Base-by-base conservation (phyloP, 164 flowering plant species). In the Liriodendron chinense region DNA sequence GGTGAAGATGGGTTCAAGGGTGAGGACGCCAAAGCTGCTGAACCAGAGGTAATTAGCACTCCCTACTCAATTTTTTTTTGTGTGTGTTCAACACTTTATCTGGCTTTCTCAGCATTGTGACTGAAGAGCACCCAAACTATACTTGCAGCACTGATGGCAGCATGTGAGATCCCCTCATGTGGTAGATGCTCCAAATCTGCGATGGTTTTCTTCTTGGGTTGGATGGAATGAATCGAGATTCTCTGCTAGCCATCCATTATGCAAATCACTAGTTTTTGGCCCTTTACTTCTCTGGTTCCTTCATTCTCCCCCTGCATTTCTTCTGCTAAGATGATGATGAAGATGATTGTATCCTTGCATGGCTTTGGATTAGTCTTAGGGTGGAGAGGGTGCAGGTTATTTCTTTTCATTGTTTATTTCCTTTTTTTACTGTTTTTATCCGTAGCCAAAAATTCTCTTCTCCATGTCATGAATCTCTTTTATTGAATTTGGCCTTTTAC, bases 1-100 rank as follows among this genome's bases (percentile, higher is more conserved):
- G 90, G 87, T 78, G 95, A 91, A 50, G 92, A 89, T 10, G 84
- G 78, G 77, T 0, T 75, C 80, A 89, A 91, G 76, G 81, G 47
- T 34, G 94, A 91, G 65, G 91, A 91, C 59, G 56, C 85, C 72
- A 85, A 87, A 68, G 78, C 85, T 72, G 83, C 86, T 9, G 85
- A 80, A 68, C 77, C 87, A 13, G 88, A 84, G 86, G 89, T 84
- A 77, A 72, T 47, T 24, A 22, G 34, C 43, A 34, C 43, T 9
- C 14, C 14, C 14, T 3, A 14, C 10, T 8, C 13, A n/a, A 10
- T 3, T 28, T 67, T 67, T 67, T 24, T 28, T 28, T 14, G 3
- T 9, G 7, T 24, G 16, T 65, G 24, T 7, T 22, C 9, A 12
- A 53, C 18, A 12, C 16, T 9, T 12, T 16, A 28, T 26, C n/a